Evolutionary conservation across 2,329 filamentous ascomycete species (phyloP).

Genomic region (Chaetomiaceae sp.): DNA sequence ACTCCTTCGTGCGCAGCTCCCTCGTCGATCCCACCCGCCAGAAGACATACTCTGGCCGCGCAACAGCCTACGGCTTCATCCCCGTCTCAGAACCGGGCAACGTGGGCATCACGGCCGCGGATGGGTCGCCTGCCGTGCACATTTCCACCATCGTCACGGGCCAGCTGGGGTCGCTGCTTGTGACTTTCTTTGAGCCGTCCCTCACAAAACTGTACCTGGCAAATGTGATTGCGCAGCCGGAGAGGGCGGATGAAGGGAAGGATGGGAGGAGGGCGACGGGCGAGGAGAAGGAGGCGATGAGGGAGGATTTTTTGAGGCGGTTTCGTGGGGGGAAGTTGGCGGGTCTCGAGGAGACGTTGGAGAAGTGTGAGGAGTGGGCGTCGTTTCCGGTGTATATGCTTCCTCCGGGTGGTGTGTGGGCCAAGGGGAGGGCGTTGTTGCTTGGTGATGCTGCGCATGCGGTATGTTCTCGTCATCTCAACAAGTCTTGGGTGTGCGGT

Average conservation of each 20-base stretch:
- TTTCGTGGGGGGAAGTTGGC: not conserved
- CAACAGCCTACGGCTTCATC: not conserved
- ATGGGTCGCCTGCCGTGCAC: not conserved
- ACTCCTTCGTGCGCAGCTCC: not conserved
- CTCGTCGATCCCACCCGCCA: not conserved
- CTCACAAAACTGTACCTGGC: not conserved
- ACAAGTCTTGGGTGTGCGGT: too few species aligned
- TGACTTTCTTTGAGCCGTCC: slow-evolving; percentile 1
- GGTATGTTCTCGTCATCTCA: not conserved
- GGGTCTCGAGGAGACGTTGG: not conserved
- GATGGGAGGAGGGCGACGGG: not conserved
- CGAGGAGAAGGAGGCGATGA: not conserved
- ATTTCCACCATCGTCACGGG: not conserved
- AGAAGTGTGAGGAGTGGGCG: slow-evolving; percentile 1
- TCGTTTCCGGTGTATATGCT: slow-evolving; percentile 2
- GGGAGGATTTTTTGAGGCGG: not conserved
- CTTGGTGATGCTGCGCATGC: slow-evolving; percentile 1
- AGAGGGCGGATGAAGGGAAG: not conserved
- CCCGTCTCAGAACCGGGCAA: not conserved
- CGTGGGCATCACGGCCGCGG: not conserved
- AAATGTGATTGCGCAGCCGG: not conserved
- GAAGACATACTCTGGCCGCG: not conserved
- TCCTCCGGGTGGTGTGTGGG: not conserved
- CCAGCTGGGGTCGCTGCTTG: not conserved
- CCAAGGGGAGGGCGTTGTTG: not conserved